Conservation (phyloP, 306 rosid species). For the Gillenia trifoliata region DNA sequence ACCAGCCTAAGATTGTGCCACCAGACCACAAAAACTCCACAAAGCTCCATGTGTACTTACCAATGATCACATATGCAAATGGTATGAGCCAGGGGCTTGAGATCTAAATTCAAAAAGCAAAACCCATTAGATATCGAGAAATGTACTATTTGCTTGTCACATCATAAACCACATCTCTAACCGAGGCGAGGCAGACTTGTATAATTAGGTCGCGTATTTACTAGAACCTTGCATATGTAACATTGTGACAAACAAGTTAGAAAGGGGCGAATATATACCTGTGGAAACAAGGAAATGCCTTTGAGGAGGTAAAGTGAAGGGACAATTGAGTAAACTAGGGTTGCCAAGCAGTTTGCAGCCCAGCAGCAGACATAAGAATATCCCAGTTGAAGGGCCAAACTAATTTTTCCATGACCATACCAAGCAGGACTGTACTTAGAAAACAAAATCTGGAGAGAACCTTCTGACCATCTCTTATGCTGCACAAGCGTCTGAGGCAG, state of each 20-base stretch:
- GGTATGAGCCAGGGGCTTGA: constrained; percentile 65
- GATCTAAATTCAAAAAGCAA: constrained; percentile 32
- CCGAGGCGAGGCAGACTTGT: no score
- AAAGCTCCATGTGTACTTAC: constrained; percentile 31
- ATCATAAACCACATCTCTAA: no score
- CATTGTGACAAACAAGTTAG: no score
- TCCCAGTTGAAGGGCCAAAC: constrained; percentile 55
- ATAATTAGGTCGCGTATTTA: no score
- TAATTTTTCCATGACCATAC: constrained; percentile 49
- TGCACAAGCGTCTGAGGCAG: constrained; percentile 52
- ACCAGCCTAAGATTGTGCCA: constrained; percentile 77
- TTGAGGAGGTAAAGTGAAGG: constrained; percentile 64
- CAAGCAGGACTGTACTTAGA: constrained; percentile 58
- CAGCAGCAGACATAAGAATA: no score
- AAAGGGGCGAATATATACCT: no score
- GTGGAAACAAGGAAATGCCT: constrained; percentile 40
- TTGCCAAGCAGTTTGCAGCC: constrained; percentile 54
- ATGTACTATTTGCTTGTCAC: no score
- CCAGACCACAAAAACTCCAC: constrained; percentile 45
- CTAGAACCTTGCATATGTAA: no score
- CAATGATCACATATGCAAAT: constrained; percentile 49
- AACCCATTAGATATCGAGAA: no score
- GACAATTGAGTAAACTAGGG: constrained; percentile 48
- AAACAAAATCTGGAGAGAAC: constrained; percentile 53
- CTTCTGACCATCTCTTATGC: constrained; percentile 90